Evolutionary conservation across 2,329 filamentous ascomycete genomes (phyloP).

Genomic region (Annulohypoxylon truncatum): DNA sequence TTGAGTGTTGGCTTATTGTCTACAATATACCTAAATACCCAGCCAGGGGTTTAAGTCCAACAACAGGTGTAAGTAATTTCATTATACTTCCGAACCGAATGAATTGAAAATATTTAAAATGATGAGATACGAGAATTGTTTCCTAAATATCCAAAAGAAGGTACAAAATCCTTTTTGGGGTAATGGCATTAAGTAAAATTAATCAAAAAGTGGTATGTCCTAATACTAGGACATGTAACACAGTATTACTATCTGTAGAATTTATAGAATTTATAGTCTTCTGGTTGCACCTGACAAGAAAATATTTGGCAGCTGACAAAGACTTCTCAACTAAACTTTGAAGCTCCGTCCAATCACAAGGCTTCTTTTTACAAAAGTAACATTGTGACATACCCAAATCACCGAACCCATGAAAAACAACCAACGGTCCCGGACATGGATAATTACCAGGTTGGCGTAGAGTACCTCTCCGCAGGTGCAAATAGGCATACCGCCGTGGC

Average conservation of each 20-base stretch:
- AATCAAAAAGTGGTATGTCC: slow-evolving; percentile 1
- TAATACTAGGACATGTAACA: slow-evolving; percentile 7
- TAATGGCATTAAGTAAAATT: slow-evolving; percentile 13
- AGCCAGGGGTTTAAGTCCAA: background rate
- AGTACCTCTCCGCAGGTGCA: slow-evolving; percentile 80
- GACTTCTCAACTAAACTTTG: slow-evolving; percentile 31
- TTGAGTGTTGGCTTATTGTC: background rate
- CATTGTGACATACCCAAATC: background rate
- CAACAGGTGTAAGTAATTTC: slow-evolving; percentile 1
- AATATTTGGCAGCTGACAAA: slow-evolving; percentile 15
- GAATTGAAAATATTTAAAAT: slow-evolving; percentile 1
- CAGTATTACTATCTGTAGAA: background rate
- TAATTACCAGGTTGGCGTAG: slow-evolving; percentile 51
- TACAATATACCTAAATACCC: background rate
- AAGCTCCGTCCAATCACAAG: slow-evolving; percentile 31
- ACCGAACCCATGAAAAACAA: slow-evolving; percentile 15
- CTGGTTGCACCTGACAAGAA: slow-evolving; percentile 9
- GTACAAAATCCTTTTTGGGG: background rate
- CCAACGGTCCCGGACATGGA: slow-evolving; percentile 34
- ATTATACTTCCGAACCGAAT: background rate
- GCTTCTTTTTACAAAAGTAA: slow-evolving; percentile 26
- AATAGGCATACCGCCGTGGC: slow-evolving; percentile 91
- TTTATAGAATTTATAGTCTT: background rate
- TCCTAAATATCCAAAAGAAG: background rate
- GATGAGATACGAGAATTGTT: background rate